Base-by-base conservation (phyloP, 2,329 filamentous ascomycete genomes). In the Pseudogymnoascus pannorum region DNA sequence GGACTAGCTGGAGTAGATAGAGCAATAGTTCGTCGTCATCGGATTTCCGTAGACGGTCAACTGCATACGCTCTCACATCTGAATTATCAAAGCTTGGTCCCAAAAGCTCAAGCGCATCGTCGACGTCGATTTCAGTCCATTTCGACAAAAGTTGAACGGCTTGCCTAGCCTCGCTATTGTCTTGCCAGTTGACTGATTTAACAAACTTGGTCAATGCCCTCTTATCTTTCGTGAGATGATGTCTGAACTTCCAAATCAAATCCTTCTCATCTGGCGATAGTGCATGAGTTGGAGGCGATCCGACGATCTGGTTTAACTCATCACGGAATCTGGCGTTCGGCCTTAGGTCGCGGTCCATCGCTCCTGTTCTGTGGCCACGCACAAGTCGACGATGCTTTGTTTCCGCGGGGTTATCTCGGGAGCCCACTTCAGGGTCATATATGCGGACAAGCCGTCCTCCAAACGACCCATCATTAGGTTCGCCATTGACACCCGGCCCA, bases 111-210 rank as follows among this genome's bases (percentile, higher is more conserved):
- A 99, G 81, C 16, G 93, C 94, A 76, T 97, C 94, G 69, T 99
- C 95, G 4, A 99, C 87, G 71, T 97, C 94, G 62, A 99, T 96
- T 66, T 96, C 91, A 0, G 90, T 95, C 94, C 94, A 99, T 68
- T 92, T 93, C 0, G 88, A 86, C 16, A 99, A 81, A 4, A 99
- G 85, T 64, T 95, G 91, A 22, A 94, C 89, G 5, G 93, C 92
- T 76, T 97, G 92, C 63, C 89, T 87, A 3, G 89, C 87, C 78
- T 99, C 93, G 64, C 86, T 85, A 54, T 84, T 82, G 72, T 96
- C 93, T 58, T 84, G 85, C 93, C 94, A 99, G 67, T 95, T 92
- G 38, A 97, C 93, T 0, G 93, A 97, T 74, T 97, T 99, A 72
- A 97, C 91, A 68, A 99, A 96, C 70, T 99, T 99, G 33, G 93